phyloP scores from a whole-genome alignment of 768 basidiomycete species.

The Lentinula edodes region DNA sequence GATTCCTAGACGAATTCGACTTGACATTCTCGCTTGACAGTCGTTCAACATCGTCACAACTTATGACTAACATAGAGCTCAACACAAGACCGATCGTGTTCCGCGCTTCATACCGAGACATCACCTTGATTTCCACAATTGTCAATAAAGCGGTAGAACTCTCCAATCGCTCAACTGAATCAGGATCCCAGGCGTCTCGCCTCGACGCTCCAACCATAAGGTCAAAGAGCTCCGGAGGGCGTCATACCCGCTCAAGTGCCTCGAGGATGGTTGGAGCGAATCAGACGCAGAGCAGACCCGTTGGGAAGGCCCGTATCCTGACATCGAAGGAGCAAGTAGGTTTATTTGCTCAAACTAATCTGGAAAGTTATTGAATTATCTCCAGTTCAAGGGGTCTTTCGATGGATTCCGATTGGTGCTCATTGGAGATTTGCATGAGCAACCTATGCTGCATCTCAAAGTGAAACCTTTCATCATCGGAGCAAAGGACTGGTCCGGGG shows the following conservation, averaged over 20 bases:
- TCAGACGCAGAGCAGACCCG: slow-evolving; percentile 8
- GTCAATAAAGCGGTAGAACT: slow-evolving; percentile 82
- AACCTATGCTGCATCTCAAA: slow-evolving; percentile 87
- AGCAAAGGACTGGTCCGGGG: slow-evolving; percentile 92
- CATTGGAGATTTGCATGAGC: slow-evolving; percentile 92
- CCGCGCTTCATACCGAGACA: slow-evolving; percentile 93
- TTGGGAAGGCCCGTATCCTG: slow-evolving; percentile 37
- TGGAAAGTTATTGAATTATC: neutral
- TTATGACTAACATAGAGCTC: slow-evolving; percentile 82
- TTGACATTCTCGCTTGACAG: slow-evolving; percentile 83
- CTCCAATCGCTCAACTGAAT: slow-evolving; percentile 44
- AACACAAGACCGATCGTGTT: slow-evolving; percentile 79
- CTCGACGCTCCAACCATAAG: neutral
- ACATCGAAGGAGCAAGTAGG: slow-evolving; percentile 81
- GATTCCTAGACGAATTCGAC: slow-evolving; percentile 92
- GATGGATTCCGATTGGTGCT: slow-evolving; percentile 91
- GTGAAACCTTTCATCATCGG: slow-evolving; percentile 78
- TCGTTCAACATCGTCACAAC: slow-evolving; percentile 61
- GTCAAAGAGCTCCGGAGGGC: neutral
- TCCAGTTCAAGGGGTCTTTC: slow-evolving; percentile 75
- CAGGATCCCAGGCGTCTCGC: slow-evolving; percentile 5
- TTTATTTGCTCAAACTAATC: neutral
- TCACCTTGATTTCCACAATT: slow-evolving; percentile 81
- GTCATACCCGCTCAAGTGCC: slow-evolving; percentile 11
- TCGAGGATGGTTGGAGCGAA: slow-evolving; percentile 8